Evolutionary conservation across 2,329 filamentous ascomycete genomes (phyloP).

Genomic region (Apiospora arundinis): DNA sequence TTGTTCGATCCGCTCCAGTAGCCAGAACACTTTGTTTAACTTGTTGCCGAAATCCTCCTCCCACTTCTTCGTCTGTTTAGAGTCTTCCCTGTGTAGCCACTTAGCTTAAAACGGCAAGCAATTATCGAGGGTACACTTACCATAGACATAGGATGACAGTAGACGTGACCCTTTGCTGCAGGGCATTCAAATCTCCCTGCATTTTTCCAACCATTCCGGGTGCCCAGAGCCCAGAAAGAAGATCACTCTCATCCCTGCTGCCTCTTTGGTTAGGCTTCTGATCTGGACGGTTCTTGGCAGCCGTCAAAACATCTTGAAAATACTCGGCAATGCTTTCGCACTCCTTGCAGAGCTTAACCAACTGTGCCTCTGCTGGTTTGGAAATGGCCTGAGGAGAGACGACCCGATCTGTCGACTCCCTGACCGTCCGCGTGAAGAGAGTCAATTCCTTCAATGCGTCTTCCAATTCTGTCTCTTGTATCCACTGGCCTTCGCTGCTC

Average conservation of each 20-base stretch:
- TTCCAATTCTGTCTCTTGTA: neutral
- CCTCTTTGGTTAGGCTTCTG: neutral
- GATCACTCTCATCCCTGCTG: neutral
- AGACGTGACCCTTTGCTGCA: neutral
- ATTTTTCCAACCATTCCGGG: neutral
- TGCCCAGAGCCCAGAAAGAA: neutral
- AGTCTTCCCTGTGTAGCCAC: neutral
- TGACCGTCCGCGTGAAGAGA: neutral
- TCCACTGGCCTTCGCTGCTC: neutral
- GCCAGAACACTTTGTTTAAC: neutral
- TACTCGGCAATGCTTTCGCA: neutral
- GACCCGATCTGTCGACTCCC: neutral
- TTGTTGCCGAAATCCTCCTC: neutral
- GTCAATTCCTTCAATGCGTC: neutral
- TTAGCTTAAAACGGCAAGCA: neutral
- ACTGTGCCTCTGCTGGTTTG: neutral
- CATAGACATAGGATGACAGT: neutral
- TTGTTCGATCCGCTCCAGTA: neutral
- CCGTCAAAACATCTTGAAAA: neutral
- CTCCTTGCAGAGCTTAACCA: neutral
- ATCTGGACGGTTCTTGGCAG: neutral
- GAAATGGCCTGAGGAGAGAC: neutral
- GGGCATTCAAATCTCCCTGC: neutral
- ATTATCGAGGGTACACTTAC: too few species aligned
- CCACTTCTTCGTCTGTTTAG: neutral